A percentile compares a stretch with the other conserved stretches of the same genome.
phyloP scores from a whole-genome alignment of 257 asterid genomes.

The Solanum pimpinellifolium region DNA sequence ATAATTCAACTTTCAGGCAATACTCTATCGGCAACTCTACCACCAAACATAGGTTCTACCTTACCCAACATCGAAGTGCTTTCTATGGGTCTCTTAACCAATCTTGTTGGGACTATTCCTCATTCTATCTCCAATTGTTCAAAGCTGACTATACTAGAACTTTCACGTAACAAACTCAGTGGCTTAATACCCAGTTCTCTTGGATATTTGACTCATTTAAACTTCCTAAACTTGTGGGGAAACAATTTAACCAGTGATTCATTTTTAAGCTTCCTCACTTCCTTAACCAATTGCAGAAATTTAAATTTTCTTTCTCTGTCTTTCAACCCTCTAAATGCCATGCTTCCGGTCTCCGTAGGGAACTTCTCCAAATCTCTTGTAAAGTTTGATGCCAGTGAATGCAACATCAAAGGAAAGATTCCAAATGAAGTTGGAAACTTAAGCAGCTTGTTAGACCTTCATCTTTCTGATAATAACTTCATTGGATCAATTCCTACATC shows the following conservation, averaged over 20 bases:
- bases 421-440: neutral
- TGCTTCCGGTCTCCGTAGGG: neutral
- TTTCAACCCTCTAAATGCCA: neutral
- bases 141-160: neutral
- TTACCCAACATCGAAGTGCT: rapidly evolving
- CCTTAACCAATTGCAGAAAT: neutral
- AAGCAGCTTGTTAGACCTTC: neutral
- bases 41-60: neutral
- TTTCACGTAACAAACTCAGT: neutral
- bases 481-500: too few relatives aligned
- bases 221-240: rapidly evolving
- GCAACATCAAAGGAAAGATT: rapidly evolving
- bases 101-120: neutral
- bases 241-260: neutral
- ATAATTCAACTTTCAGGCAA: rapidly evolving
- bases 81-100: rapidly evolving
- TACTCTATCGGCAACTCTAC: neutral
- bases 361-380: neutral
- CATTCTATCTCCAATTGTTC: slow-evolving; percentile 12
- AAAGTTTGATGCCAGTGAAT: rapidly evolving
- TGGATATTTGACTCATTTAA: neutral
- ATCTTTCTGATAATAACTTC: neutral
- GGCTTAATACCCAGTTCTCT: slow-evolving; percentile 14
- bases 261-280: neutral
- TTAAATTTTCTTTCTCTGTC: rapidly evolving